A percentile compares a stretch with the other conserved stretches of the same genome.
Evolutionary conservation across 1,284 basidiomycete species (phyloP).

Genomic region (Tilletia indica): DNA sequence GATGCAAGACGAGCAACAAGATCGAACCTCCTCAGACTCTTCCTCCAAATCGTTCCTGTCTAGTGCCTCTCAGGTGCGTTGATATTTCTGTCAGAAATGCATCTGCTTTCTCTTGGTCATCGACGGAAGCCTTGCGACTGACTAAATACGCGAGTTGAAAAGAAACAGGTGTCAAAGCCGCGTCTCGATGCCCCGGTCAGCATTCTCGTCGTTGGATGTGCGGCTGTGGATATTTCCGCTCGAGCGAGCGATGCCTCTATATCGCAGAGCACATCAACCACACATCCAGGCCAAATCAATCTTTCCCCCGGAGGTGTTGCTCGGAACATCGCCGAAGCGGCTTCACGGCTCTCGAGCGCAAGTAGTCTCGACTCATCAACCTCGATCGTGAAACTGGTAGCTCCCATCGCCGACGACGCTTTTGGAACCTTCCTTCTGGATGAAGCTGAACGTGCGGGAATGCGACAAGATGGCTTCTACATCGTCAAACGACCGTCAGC

Average conservation of each 20-base stretch:
- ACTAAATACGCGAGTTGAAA: neutral
- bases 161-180: neutral
- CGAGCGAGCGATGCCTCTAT: slow-evolving; percentile 18
- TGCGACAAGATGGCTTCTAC: slow-evolving; percentile 79
- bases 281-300: slow-evolving; percentile 73
- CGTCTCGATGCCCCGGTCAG: slow-evolving; percentile 17
- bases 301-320: slow-evolving; percentile 85
- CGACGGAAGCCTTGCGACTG: neutral
- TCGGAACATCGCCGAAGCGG: slow-evolving; percentile 87
- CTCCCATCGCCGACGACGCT: slow-evolving; percentile 55
- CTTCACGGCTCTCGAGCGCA: slow-evolving; percentile 65
- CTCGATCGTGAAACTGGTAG: slow-evolving; percentile 54
- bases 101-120: neutral
- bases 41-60: too few species aligned
- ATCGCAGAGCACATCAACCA: slow-evolving; percentile 58
- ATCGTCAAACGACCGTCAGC: slow-evolving; percentile 21
- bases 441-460: slow-evolving; percentile 66
- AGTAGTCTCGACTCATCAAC: slow-evolving; percentile 25
- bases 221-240: slow-evolving; percentile 50
- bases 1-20: too few species aligned
- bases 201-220: slow-evolving; percentile 41
- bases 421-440: slow-evolving; percentile 61
- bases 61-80: too few species aligned
- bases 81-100: too few species aligned
- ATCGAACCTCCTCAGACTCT: too few species aligned